Conservation (phyloP, 2,329 filamentous ascomycete species). For the Acephala macrosclerotiorum region DNA sequence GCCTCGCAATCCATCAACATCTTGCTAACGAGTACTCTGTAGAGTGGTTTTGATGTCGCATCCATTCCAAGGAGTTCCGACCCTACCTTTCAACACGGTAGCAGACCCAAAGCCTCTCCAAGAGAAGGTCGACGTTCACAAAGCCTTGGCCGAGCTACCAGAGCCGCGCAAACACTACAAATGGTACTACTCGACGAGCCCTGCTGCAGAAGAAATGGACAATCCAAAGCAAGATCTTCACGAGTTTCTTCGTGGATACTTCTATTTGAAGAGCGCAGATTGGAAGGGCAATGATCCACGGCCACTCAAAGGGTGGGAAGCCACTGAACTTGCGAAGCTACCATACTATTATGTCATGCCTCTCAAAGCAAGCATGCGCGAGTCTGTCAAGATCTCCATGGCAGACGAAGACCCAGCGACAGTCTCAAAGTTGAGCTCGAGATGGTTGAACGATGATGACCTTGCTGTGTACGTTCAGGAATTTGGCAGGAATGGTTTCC, state of each 20-base stretch:
- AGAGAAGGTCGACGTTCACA: constrained; percentile 56
- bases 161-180: constrained; percentile 74
- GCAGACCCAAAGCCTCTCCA: constrained; percentile 36
- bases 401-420: constrained; percentile 51
- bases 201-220: constrained; percentile 56
- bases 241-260: constrained; percentile 70
- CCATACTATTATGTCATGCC: constrained; percentile 76
- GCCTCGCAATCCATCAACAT: background rate
- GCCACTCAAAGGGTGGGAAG: constrained; percentile 62
- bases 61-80: constrained; percentile 63
- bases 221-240: constrained; percentile 59
- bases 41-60: constrained; percentile 68
- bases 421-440: constrained; percentile 45
- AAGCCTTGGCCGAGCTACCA: constrained; percentile 58
- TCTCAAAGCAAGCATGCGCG: constrained; percentile 62
- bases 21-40: background rate
- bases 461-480: constrained; percentile 67
- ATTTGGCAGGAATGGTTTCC: constrained; percentile 68
- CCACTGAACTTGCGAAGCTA: constrained; percentile 63
- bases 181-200: constrained; percentile 64
- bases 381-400: constrained; percentile 64
- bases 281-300: constrained; percentile 63
- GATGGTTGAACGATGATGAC: constrained; percentile 66
- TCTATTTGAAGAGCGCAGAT: constrained; percentile 71
- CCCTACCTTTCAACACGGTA: constrained; percentile 56